phyloP scores from a whole-genome alignment of 2,329 filamentous ascomycete genomes.

The Fusarium subtropicale region DNA sequence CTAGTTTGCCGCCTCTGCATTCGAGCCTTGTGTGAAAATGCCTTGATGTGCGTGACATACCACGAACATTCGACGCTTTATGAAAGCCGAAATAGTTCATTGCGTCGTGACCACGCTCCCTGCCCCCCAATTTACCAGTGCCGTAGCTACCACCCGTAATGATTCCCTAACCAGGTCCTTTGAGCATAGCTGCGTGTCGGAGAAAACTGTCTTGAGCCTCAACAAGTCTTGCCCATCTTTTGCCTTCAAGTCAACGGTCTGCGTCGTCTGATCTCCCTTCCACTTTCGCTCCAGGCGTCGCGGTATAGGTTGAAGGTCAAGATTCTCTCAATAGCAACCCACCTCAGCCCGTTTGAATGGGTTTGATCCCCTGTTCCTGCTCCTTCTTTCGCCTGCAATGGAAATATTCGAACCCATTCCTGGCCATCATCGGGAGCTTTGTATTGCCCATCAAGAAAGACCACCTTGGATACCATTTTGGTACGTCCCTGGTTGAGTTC shows the following conservation, averaged over 20 bases:
- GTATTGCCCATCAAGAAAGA: constrained; percentile 53
- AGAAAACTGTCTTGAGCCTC: not conserved
- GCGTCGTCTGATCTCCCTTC: constrained; percentile 40
- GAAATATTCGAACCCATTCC: constrained; percentile 51
- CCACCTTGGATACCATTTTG: constrained; percentile 55
- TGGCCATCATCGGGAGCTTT: constrained; percentile 39
- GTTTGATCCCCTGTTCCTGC: constrained; percentile 44
- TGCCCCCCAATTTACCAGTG: not conserved
- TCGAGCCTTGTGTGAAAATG: not conserved
- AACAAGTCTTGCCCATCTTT: not conserved
- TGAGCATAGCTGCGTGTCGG: not conserved
- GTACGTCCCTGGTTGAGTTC: constrained; percentile 52
- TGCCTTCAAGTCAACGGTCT: constrained; percentile 18
- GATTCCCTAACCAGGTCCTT: not conserved
- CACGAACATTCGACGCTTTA: not conserved
- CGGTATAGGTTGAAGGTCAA: constrained; percentile 54
- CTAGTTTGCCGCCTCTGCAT: not conserved
- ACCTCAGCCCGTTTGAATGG: constrained; percentile 52
- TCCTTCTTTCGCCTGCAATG: constrained; percentile 49
- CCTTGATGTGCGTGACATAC: not conserved
- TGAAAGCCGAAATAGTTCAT: not conserved
- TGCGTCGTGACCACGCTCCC: not conserved
- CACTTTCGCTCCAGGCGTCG: constrained; percentile 50
- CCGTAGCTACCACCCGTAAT: not conserved
- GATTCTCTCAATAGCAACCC: constrained; percentile 54